Evolutionary conservation across 2,329 filamentous ascomycete species (phyloP).

Genomic region (Periconia macrospinosa): DNA sequence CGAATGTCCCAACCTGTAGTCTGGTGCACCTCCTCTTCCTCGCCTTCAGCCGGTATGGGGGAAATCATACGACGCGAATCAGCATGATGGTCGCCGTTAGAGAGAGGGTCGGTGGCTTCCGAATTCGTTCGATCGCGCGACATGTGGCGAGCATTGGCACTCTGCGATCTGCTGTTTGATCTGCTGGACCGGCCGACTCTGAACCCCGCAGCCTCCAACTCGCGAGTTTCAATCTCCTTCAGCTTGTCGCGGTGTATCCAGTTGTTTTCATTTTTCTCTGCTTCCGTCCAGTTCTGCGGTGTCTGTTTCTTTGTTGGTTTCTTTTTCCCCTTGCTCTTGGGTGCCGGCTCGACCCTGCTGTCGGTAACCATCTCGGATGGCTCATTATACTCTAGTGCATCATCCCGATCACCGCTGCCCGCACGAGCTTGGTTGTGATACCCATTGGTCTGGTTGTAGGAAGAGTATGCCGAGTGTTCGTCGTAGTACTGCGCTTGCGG

Average conservation of each 20-base stretch:
- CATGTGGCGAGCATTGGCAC: slow-evolving; percentile 6
- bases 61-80: slow-evolving; percentile 37
- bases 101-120: slow-evolving; percentile 24
- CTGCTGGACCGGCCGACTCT: slow-evolving; percentile 51
- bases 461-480: slow-evolving; percentile 29
- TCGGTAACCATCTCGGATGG: not conserved
- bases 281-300: slow-evolving; percentile 21
- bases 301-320: slow-evolving; percentile 21
- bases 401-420: slow-evolving; percentile 49
- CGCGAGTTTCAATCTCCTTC: slow-evolving; percentile 76
- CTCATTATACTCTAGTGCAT: slow-evolving; percentile 46
- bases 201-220: slow-evolving; percentile 78
- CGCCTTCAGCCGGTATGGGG: slow-evolving; percentile 47
- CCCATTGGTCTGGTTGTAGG: slow-evolving; percentile 38
- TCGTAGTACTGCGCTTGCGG: slow-evolving; percentile 29
- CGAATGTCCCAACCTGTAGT: slow-evolving; percentile 68
- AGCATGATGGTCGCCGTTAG: slow-evolving; percentile 29
- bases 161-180: slow-evolving; percentile 41
- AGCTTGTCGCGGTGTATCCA: slow-evolving; percentile 89
- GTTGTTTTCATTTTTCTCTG: slow-evolving; percentile 62
- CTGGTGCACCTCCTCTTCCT: slow-evolving; percentile 35
- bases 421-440: slow-evolving; percentile 47
- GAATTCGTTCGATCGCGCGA: slow-evolving; percentile 37
- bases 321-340: slow-evolving; percentile 24
- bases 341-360: slow-evolving; percentile 8